A percentile compares a stretch with the other conserved stretches of the same genome.
phyloP scores from a whole-genome alignment of 495 filamentous ascomycete species.

The Lophium mytilinum region DNA sequence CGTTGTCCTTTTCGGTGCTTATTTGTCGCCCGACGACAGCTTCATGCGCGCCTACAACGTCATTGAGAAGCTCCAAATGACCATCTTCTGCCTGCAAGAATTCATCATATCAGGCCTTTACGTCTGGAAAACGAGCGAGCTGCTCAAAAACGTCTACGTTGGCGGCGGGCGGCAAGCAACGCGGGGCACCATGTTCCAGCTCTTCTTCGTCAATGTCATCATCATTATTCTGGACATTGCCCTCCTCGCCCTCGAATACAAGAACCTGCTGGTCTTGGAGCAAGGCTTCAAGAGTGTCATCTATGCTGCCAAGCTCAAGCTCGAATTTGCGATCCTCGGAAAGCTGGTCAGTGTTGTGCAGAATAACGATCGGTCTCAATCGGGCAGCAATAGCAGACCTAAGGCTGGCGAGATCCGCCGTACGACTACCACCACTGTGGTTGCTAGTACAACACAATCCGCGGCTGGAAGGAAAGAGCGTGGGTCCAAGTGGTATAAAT shows the following conservation, averaged over 20 bases:
- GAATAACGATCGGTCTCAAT: background rate
- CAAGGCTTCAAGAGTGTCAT: constrained; percentile 51
- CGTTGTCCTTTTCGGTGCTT: constrained; percentile 41
- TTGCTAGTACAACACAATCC: background rate
- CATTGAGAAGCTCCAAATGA: constrained; percentile 58
- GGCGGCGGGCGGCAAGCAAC: constrained; percentile 25
- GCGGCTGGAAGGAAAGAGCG: background rate
- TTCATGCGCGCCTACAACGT: constrained; percentile 42
- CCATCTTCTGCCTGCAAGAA: constrained; percentile 55
- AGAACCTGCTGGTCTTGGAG: constrained; percentile 47
- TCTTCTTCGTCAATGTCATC: constrained; percentile 48
- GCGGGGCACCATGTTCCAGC: constrained; percentile 48
- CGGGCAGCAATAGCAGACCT: background rate
- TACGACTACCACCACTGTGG: background rate
- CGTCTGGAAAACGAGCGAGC: constrained; percentile 42
- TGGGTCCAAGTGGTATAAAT: background rate
- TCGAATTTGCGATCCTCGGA: constrained; percentile 54
- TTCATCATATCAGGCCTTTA: constrained; percentile 52
- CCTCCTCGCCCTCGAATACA: constrained; percentile 50
- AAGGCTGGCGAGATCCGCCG: background rate
- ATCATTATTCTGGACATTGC: constrained; percentile 49
- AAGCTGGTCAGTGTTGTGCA: constrained; percentile 28
- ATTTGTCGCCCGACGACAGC: constrained; percentile 32
- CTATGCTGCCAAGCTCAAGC: constrained; percentile 59
- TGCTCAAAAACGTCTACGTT: constrained; percentile 36